A percentile compares a stretch with the other conserved stretches of the same genome.
These are phyloP conservation scores for Microcyclospora tardicrescens DNA, from an alignment of 2,329 filamentous ascomycete genomes.

Conservation along the genomic window DNA sequence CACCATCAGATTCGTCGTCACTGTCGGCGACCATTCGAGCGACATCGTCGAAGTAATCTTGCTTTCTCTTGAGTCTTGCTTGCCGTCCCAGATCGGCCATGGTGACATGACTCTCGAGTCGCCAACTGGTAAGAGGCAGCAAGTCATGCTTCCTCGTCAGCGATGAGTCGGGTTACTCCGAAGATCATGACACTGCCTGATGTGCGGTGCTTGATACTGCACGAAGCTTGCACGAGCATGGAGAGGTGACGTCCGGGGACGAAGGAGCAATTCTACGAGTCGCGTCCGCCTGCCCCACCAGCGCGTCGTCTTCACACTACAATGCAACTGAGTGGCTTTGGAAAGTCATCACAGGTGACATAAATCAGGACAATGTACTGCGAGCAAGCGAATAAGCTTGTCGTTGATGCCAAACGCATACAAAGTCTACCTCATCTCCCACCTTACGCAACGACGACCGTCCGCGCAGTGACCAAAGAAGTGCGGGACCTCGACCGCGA, in stretches of 20 bases:
- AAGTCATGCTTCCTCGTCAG: too few relatives aligned
- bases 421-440: conserved; percentile 77
- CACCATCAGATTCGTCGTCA: conserved; percentile 11
- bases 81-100: not conserved
- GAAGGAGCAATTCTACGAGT: too few relatives aligned
- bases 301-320: too few relatives aligned
- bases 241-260: too few relatives aligned
- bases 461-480: conserved; percentile 77
- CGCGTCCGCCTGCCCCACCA: too few relatives aligned
- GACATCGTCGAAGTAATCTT: conserved; percentile 4
- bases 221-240: too few relatives aligned
- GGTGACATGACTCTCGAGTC: too few relatives aligned
- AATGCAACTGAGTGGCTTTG: too few relatives aligned
- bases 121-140: too few relatives aligned
- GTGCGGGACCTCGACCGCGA: conserved; percentile 88
- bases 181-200: too few relatives aligned
- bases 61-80: conserved; percentile 5
- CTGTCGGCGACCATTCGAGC: conserved; percentile 4
- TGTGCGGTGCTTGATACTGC: too few relatives aligned
- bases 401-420: conserved; percentile 90
- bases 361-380: conserved; percentile 55
- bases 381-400: conserved; percentile 79
- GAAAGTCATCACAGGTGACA: not conserved
- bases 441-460: conserved; percentile 82
- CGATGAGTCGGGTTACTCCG: too few relatives aligned